A percentile compares a stretch with the other conserved stretches of the same genome.
phyloP scores from a whole-genome alignment of 257 asterid species.

The Solanum bukasovii region DNA sequence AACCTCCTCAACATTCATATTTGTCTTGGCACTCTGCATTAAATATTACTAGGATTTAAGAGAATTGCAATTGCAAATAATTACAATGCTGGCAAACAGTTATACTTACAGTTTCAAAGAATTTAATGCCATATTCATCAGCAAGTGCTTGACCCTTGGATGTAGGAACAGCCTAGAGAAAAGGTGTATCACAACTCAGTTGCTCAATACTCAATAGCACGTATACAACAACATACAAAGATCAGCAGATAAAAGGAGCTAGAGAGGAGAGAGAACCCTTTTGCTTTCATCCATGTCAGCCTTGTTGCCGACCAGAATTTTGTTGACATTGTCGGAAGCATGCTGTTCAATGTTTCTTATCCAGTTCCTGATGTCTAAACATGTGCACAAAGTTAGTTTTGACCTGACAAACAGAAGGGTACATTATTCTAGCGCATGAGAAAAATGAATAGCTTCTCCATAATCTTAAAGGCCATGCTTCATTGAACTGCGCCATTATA shows the following conservation, averaged over 20 bases:
- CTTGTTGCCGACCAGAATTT: constrained; percentile 63
- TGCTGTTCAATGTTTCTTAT: constrained; percentile 67
- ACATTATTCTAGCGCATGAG: not conserved
- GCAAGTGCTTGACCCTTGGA: constrained; percentile 95
- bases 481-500: not conserved
- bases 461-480: not conserved
- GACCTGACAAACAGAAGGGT: not conserved
- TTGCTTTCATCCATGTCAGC: constrained; percentile 78
- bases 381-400: not conserved
- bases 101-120: constrained; percentile 82
- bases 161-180: constrained; percentile 75
- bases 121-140: constrained; percentile 89
- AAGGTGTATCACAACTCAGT: constrained; percentile 1
- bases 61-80: not conserved
- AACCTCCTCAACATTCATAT: constrained; percentile 94
- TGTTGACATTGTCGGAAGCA: constrained; percentile 69
- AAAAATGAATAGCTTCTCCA: not conserved
- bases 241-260: not conserved
- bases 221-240: not conserved
- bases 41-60: constrained; percentile 5
- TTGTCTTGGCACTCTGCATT: constrained; percentile 88
- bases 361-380: constrained; percentile 61
- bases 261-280: constrained; percentile 28
- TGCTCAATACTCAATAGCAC: not conserved
- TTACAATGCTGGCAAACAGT: constrained; percentile 1